Evolutionary conservation across 768 basidiomycete genomes (phyloP), one percentile per base, ranked within the genome.

Genomic region (Boletales sp.): DNA sequence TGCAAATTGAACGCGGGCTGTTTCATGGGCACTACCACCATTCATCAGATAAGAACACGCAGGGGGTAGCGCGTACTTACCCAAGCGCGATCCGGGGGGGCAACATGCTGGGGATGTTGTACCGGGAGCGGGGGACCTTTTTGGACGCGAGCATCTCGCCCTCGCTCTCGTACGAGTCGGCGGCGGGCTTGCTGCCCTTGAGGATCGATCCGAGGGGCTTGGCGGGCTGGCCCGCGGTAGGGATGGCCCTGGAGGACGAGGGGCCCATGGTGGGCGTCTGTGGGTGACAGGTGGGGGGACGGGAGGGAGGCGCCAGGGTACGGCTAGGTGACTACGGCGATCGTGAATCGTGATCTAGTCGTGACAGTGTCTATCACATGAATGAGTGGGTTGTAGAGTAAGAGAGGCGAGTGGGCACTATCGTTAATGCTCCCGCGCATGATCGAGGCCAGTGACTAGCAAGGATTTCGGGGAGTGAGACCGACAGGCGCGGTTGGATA

Each of bases 1-100:
- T 69, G 69, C 48, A 79, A 54, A 49, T 74, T 59, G 41, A 75
- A 66, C 2, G 71, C 61, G 30, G 73, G 73, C 12, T 57, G 65
- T 54, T 75, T 76, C 64, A 67, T 73, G 5, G 65, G 68, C 49
- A 59, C 71, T 72, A 40, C 43, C 56, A 50, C 46, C 30, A 19
- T 21, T 44, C 57, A 64, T 72, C 66, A 60, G 69, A 62, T 56
- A 66, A 69, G 55, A 57, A 56, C 49, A 53, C 55, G 55, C 44
- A 48, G 44, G 48, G 33, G 21, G 37, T 31, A 41, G 30, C 41
- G 39, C 18, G 25, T 37, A 51, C 66, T 55, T 17, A 69, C 66
- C 60, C 48, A 65, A 25, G 41, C 50, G 63, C 28, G 59, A 56
- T 50, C 67, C 55, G 2, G 56, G 57, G n/a, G n/a, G 66, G 66